Evolutionary conservation across 2,329 filamentous ascomycete species (phyloP).

Genomic region (Ophiostoma piceae): DNA sequence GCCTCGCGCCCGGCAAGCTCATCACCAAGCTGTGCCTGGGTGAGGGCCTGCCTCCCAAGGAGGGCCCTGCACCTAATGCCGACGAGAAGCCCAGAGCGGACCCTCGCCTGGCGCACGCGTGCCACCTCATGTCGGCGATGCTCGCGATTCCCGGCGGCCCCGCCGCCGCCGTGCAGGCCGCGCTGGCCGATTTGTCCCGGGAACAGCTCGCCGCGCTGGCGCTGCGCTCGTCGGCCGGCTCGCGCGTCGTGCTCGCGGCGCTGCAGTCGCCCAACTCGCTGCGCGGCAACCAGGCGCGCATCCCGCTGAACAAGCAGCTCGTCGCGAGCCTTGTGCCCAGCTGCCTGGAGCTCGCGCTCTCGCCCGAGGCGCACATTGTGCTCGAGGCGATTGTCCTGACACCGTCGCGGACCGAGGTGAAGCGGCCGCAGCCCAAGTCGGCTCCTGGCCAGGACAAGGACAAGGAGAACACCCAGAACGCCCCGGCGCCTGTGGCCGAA

Average conservation of each 20-base stretch:
- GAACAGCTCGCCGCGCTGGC: conserved; percentile 60
- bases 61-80: conserved; percentile 18
- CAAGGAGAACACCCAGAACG: background rate
- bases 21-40: conserved; percentile 48
- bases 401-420: conserved; percentile 39
- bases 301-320: conserved; percentile 50
- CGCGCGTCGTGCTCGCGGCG: conserved; percentile 48
- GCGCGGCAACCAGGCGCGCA: conserved; percentile 17
- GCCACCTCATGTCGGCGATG: conserved; percentile 74
- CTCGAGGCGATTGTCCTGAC: conserved; percentile 46
- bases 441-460: background rate
- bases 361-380: conserved; percentile 49
- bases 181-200: conserved; percentile 55
- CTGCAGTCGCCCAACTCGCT: conserved; percentile 44
- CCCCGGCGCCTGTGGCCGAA: conserved; percentile 27
- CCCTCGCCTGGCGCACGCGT: conserved; percentile 62
- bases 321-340: conserved; percentile 46
- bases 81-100: conserved; percentile 40
- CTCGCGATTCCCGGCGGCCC: conserved; percentile 66
- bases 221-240: conserved; percentile 46
- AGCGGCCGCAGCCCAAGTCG: background rate
- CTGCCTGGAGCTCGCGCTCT: conserved; percentile 43
- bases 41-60: conserved; percentile 29
- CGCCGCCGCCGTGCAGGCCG: conserved; percentile 65
- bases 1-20: conserved; percentile 40